Base-by-base conservation (phyloP, 2,329 filamentous ascomycete genomes). In the Fusarium phyllophilum region DNA sequence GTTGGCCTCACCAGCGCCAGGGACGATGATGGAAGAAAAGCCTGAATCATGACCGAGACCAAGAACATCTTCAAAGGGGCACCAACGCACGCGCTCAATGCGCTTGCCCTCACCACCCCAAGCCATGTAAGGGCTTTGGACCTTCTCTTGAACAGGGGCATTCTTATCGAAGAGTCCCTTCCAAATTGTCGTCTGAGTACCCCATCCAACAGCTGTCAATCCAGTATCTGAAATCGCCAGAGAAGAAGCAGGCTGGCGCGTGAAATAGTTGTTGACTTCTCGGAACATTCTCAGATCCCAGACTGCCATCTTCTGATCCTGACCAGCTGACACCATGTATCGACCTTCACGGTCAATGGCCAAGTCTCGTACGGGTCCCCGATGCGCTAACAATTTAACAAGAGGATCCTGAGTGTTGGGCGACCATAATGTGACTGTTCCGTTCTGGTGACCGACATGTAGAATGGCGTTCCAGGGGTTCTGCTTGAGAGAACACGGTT, bases 261-360 rank as follows among this genome's bases (percentile, higher is more conserved):
- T 94, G 73, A 92, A 94, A 84, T 98, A 98, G 76, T 89, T 94
- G 84, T 96, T 94, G 33, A 99, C 92, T 79, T 97, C 94, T 77
- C 93, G 94, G 86, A 97, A 96, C 89, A 94, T 97, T 48, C 96
- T 91, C 72, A 98, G 92, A 81, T 98, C 96, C 95, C 96, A 98
- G 18, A 97, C 91, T n/a, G 93, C 91, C 93, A 97, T 97, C 80
- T 93, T 94, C 75, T 91, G 87, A 81, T 98, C 96, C 80, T 97
- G 94, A 3, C 95, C 96, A 0, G 94, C 92, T 8, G 95, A 94
- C 17, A 97, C 94, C 96, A 98, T 98, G 84, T 98, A 99, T 65
- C 93, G 90, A 29, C 96, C 96, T 81, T 96, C 93, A 68, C 95
- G 89, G 80, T 99, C 96, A 46, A 98, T 88, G 5, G 94, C 94